Percentiles rank a stretch among this genome's conserved stretches.
These are phyloP conservation scores for Epithemia pelagica DNA, from an alignment of 108 stramenopile species.

Conservation along the genomic window DNA sequence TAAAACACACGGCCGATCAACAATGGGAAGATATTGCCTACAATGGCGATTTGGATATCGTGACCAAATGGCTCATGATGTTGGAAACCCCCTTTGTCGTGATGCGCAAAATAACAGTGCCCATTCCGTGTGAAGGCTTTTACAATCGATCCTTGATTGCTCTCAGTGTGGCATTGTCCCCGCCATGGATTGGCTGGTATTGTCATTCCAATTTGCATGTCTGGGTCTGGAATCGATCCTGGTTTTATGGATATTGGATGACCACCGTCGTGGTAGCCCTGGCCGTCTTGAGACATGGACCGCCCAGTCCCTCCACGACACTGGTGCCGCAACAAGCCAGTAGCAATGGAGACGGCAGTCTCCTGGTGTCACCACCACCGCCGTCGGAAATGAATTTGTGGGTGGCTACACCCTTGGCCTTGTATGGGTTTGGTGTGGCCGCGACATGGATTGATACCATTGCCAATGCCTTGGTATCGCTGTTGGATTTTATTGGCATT, in stretches of 20 bases:
- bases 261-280: slow-evolving; percentile 22
- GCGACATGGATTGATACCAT: slow-evolving; percentile 93
- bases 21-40: slow-evolving; percentile 60
- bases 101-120: slow-evolving; percentile 52
- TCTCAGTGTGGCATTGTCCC: slow-evolving; percentile 59
- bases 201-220: slow-evolving; percentile 41
- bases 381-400: slow-evolving; percentile 40
- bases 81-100: slow-evolving; percentile 77
- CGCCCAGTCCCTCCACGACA: slow-evolving; percentile 14
- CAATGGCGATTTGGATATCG: slow-evolving; percentile 44
- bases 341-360: slow-evolving; percentile 64
- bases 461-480: slow-evolving; percentile 85
- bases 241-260: slow-evolving; percentile 26
- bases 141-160: slow-evolving; percentile 75
- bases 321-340: too few relatives aligned
- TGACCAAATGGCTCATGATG: slow-evolving; percentile 53
- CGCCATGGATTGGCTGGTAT: slow-evolving; percentile 71
- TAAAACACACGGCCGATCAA: slow-evolving; percentile 32
- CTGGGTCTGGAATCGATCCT: slow-evolving; percentile 19
- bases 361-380: too few relatives aligned
- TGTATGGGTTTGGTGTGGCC: slow-evolving; percentile 83
- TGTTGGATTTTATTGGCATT: slow-evolving; percentile 81
- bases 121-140: slow-evolving; percentile 87
- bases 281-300: slow-evolving; percentile 57
- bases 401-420: slow-evolving; percentile 69